phyloP scores from a whole-genome alignment of 495 filamentous ascomycete genomes.

The Aspergillus avenaceus region DNA sequence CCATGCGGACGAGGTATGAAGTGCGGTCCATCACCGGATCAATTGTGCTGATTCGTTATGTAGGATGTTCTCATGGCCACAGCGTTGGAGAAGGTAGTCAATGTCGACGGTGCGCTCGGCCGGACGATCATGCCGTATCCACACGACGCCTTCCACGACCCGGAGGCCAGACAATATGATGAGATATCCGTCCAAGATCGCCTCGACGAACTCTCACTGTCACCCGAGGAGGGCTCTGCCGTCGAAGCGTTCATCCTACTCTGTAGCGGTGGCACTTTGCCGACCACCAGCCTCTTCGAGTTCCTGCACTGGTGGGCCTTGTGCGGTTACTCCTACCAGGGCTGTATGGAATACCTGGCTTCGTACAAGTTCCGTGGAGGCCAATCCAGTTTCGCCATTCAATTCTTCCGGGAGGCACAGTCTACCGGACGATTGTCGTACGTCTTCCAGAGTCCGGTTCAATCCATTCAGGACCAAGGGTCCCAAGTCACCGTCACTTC shows the following conservation, averaged over 20 bases:
- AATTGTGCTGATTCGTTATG: not conserved
- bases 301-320: constrained; percentile 23
- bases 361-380: constrained; percentile 25
- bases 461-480: constrained; percentile 12
- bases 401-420: constrained; percentile 22
- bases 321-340: constrained; percentile 14
- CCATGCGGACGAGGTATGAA: constrained; percentile 21
- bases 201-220: constrained; percentile 13
- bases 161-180: constrained; percentile 16
- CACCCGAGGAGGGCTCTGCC: constrained; percentile 12
- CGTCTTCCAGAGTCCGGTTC: constrained; percentile 20
- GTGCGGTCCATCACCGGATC: not conserved
- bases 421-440: constrained; percentile 16
- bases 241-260: constrained; percentile 19
- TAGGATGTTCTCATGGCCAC: not conserved
- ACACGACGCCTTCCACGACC: constrained; percentile 13
- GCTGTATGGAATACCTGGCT: constrained; percentile 11
- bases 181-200: constrained; percentile 18
- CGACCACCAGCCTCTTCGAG: constrained; percentile 23
- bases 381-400: constrained; percentile 22
- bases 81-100: constrained; percentile 16
- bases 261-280: constrained; percentile 17
- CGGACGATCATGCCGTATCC: constrained; percentile 18
- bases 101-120: constrained; percentile 21
- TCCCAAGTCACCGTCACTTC: constrained; percentile 12